phyloP scores from a whole-genome alignment of 441 rosid species.

The Kokia cookei region DNA sequence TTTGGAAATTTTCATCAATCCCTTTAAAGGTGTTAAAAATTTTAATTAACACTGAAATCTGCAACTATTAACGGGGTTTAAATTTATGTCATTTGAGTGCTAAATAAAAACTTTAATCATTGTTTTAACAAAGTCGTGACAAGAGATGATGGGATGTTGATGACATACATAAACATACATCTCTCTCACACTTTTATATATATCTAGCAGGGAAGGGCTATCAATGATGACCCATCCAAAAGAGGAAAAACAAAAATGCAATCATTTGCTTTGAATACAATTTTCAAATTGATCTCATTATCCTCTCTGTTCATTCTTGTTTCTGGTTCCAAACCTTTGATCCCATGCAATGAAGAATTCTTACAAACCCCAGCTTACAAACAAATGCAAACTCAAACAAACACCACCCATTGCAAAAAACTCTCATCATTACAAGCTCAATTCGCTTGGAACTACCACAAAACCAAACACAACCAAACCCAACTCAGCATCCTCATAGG shows the following conservation, averaged over 20 bases:
- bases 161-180: background rate
- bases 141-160: background rate
- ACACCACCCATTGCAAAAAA: constrained; percentile 28
- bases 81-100: no score
- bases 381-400: background rate
- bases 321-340: background rate
- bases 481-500: constrained; percentile 28
- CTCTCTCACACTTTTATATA: background rate
- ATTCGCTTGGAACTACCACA: constrained; percentile 35
- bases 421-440: constrained; percentile 35
- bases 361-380: background rate
- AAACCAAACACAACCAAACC: background rate
- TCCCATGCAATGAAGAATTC: constrained; percentile 26
- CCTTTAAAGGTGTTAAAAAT: no score
- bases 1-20: no score
- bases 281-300: constrained; percentile 8
- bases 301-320: background rate
- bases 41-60: no score
- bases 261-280: background rate
- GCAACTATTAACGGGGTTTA: no score
- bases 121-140: no score
- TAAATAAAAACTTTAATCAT: no score
- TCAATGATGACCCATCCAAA: background rate
- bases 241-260: background rate
- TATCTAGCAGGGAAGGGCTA: background rate